These are phyloP conservation scores for Dactylellina drechsleri DNA, from an alignment of 2,329 filamentous ascomycete species.

Conservation along the genomic window DNA sequence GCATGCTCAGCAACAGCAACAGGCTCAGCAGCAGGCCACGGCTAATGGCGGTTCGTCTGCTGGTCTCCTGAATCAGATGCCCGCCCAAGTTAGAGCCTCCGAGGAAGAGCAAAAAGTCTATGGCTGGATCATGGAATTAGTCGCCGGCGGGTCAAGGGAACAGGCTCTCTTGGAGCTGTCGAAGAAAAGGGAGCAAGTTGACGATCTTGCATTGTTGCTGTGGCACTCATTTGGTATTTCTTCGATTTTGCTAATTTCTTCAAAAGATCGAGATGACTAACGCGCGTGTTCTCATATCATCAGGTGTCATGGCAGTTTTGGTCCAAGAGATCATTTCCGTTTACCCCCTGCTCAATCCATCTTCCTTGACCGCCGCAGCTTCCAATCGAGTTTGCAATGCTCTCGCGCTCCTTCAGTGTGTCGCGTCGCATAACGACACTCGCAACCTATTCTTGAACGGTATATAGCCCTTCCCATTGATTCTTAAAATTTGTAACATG, in stretches of 20 bases:
- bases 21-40: conserved; percentile 69
- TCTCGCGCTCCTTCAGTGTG: conserved; percentile 92
- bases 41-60: conserved; percentile 61
- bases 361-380: conserved; percentile 94
- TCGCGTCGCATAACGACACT: conserved; percentile 96
- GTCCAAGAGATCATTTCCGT: conserved; percentile 99
- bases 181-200: conserved; percentile 98
- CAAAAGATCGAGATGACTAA: not conserved
- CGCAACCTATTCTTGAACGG: conserved; percentile 91
- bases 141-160: conserved; percentile 73
- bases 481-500: conserved; percentile 2
- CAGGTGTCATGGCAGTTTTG: conserved; percentile 97
- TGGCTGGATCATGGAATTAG: conserved; percentile 58
- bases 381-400: conserved; percentile 98
- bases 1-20: conserved; percentile 27
- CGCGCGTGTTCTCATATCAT: conserved; percentile 51
- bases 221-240: conserved; percentile 96
- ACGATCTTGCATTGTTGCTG: conserved; percentile 91
- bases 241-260: not conserved
- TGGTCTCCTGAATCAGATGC: conserved; percentile 52
- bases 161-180: conserved; percentile 92
- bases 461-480: conserved; percentile 63
- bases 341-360: conserved; percentile 94
- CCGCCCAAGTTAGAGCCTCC: conserved; percentile 49
- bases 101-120: conserved; percentile 59